Base-by-base conservation (phyloP, 768 basidiomycete genomes). In the Calocybe gangraenosa region DNA sequence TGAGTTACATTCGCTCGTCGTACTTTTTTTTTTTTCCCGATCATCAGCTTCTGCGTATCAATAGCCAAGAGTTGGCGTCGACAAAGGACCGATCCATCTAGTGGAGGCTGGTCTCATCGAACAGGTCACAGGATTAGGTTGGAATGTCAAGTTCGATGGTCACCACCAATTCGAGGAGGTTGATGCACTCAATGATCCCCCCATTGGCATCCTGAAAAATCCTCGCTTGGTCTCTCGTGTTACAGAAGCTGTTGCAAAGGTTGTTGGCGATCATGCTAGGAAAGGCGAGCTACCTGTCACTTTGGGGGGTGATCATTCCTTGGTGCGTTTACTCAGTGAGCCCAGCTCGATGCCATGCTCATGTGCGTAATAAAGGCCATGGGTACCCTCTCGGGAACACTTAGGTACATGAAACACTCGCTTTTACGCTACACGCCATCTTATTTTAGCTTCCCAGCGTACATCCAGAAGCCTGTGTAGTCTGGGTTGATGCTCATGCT, bases 401-500 rank as follows among this genome's bases (percentile, higher is more conserved):
- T 94, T 25, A 78, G 73, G 88, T 88, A 58, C 75, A 48, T 11
- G 41, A 42, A 45, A 25, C 46, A 34, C 18, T 17, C 23, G 32
- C 38, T 7, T 25, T 44, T 39, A n/a, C 36, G 8, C 17, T 38
- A n/a, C 1, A 22, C n/a, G 18, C 19, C 37, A 36, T 22, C 36
- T 40, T n/a, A 42, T 1, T 36, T 5, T 31, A 32, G 22, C 21
- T 35, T 38, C 8, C 19, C 40, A 91, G 89, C 46, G 70, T 73
- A 37, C 75, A 89, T 58, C 84, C 87, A 10, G 79, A 91, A 21
- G 82, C 88, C 18, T 89, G 90, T 60, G 84, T 99, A 28, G 70
- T 99, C 49, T 98, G 96, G 96, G 73, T 98, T 48, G 96, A 99
- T 61, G 96, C 96, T 2, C 96, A 97, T 57, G 87, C 92, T 15